A percentile compares a stretch with the other conserved stretches of the same genome.
These are phyloP conservation scores for Piper longum DNA, from an alignment of 164 flowering plant species.

Conservation along the genomic window DNA sequence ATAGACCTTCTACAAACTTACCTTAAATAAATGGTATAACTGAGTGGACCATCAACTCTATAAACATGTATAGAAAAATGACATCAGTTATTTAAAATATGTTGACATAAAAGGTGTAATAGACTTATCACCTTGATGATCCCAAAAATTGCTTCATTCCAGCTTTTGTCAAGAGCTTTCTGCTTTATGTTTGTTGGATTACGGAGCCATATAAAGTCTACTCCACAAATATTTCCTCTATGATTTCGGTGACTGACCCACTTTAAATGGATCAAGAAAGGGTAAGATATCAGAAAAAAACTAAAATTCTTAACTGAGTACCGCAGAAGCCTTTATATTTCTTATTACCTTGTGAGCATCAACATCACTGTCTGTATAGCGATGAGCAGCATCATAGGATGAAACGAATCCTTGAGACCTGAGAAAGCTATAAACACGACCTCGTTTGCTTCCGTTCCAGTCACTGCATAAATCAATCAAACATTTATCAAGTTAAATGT, in stretches of 20 bases:
- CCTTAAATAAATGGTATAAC: no score
- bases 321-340: neutral
- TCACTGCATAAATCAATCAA: slow-evolving; percentile 32
- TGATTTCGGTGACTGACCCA: slow-evolving; percentile 98
- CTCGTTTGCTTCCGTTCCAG: slow-evolving; percentile 98
- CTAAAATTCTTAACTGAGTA: neutral
- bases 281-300: slow-evolving; percentile 1
- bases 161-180: slow-evolving; percentile 65
- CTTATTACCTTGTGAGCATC: slow-evolving; percentile 79
- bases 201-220: slow-evolving; percentile 98
- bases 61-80: no score
- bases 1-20: no score
- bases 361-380: slow-evolving; percentile 58
- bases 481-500: neutral
- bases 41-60: no score
- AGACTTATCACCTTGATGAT: slow-evolving; percentile 61
- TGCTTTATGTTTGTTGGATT: slow-evolving; percentile 50
- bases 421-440: slow-evolving; percentile 88
- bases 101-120: neutral
- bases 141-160: slow-evolving; percentile 88
- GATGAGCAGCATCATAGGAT: slow-evolving; percentile 95
- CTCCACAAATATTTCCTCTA: slow-evolving; percentile 88
- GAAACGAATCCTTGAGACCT: slow-evolving; percentile 95
- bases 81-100: no score
- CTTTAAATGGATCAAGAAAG: slow-evolving; percentile 19